Evolutionary conservation across 805 yeast species (phyloP).

Genomic region (Lachancea mirantina): DNA sequence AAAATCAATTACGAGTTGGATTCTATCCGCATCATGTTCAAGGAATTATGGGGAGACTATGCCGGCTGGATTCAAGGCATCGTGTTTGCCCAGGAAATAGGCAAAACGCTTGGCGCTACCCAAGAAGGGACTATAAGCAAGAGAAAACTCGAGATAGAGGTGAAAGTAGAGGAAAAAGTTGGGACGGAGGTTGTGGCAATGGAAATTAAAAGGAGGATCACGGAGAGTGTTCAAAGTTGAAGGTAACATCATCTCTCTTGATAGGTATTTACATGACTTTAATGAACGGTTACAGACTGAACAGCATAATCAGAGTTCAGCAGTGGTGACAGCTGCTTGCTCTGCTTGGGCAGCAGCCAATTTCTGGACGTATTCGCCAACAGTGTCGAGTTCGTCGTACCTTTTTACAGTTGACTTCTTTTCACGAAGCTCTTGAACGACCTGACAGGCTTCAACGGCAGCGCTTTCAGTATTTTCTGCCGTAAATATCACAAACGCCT

Average conservation of each 20-base stretch:
- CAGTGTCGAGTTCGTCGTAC: constrained; percentile 32
- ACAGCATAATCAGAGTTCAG: constrained; percentile 16
- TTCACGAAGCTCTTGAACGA: constrained; percentile 43
- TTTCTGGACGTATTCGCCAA: constrained; percentile 27
- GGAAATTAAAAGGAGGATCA: constrained; percentile 18
- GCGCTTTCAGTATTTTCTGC: constrained; percentile 38
- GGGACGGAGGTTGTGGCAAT: constrained; percentile 8
- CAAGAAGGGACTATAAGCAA: constrained; percentile 21
- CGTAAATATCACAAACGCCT: constrained; percentile 42
- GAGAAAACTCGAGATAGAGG: constrained; percentile 12
- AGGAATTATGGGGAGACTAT: constrained; percentile 72
- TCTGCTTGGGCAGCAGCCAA: constrained; percentile 17
- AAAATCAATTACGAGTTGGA: constrained; percentile 32
- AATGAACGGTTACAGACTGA: constrained; percentile 54
- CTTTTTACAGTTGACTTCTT: constrained; percentile 27
- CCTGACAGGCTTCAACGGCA: constrained; percentile 34
- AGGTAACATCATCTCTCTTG: no score
- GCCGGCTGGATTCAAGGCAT: constrained; percentile 99
- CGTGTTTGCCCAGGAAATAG: constrained; percentile 79
- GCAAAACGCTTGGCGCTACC: constrained; percentile 63
- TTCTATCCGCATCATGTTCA: constrained; percentile 52
- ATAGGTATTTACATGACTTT: constrained; percentile 67
- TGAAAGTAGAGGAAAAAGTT: constrained; percentile 6
- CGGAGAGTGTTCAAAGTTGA: constrained; percentile 24
- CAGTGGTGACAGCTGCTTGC: constrained; percentile 1